A percentile compares a stretch with the other conserved stretches of the same genome.
Conservation (phyloP, 257 asterid genomes). For the Schizonepeta tenuifolia region DNA sequence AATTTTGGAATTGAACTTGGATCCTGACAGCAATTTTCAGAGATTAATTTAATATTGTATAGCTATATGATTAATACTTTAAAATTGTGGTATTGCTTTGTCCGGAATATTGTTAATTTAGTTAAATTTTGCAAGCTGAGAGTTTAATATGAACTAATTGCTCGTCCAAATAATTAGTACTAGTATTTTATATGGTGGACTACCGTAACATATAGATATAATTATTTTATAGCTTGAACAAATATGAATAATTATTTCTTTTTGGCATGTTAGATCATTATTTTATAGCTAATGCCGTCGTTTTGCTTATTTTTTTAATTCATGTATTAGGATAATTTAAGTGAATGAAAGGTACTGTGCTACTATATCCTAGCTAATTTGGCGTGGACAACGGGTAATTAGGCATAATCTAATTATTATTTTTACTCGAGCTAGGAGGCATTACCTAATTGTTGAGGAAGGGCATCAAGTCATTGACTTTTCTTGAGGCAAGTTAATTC, state of each 20-base stretch:
- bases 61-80: too few species aligned
- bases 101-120: too few species aligned
- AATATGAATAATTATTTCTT: neutral
- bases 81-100: too few species aligned
- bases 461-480: neutral
- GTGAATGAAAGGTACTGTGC: slow-evolving; percentile 15
- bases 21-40: too few species aligned
- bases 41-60: too few species aligned
- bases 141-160: too few species aligned
- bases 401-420: neutral
- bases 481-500: neutral
- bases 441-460: neutral
- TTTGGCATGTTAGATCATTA: neutral
- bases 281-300: neutral
- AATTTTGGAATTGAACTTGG: too few species aligned
- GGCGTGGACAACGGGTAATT: slow-evolving; percentile 7
- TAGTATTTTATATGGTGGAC: slow-evolving; percentile 20
- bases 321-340: neutral
- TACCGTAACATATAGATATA: neutral
- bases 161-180: too few species aligned
- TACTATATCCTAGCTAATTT: neutral
- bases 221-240: neutral
- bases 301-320: neutral
- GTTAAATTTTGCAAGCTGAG: too few species aligned
- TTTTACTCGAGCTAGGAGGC: neutral